phyloP scores from a whole-genome alignment of 1,139 yeast genomes.

The Pichia cactophila region DNA sequence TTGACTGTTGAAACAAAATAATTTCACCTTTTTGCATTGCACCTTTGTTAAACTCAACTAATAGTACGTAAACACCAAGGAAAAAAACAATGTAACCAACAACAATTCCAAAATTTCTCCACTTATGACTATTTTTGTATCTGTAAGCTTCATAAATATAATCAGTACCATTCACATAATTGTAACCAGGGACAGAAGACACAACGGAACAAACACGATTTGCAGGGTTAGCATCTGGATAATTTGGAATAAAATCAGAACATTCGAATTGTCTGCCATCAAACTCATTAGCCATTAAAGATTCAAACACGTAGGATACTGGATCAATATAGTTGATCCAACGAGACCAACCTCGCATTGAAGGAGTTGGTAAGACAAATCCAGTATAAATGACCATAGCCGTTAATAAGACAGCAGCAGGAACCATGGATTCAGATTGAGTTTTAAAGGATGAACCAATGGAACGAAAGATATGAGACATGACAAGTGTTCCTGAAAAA shows the following conservation, averaged over 20 bases:
- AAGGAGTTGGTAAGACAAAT: slow-evolving; percentile 48
- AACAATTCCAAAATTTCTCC: slow-evolving; percentile 32
- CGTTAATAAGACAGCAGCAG: slow-evolving; percentile 43
- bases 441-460: slow-evolving; percentile 42
- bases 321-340: slow-evolving; percentile 56
- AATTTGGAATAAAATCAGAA: slow-evolving; percentile 44
- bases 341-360: slow-evolving; percentile 60
- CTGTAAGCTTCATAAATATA: slow-evolving; percentile 25
- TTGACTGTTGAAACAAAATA: slow-evolving; percentile 25
- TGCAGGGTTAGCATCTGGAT: slow-evolving; percentile 32
- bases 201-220: slow-evolving; percentile 54
- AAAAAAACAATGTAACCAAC: slow-evolving; percentile 29
- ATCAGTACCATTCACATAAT: slow-evolving; percentile 25
- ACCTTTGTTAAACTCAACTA: slow-evolving; percentile 28
- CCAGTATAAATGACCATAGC: slow-evolving; percentile 46
- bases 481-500: slow-evolving; percentile 35
- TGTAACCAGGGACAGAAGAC: slow-evolving; percentile 39
- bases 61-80: slow-evolving; percentile 23
- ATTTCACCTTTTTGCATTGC: slow-evolving; percentile 32
- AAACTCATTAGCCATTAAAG: slow-evolving; percentile 46
- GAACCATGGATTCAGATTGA: slow-evolving; percentile 44
- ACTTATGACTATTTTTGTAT: slow-evolving; percentile 26
- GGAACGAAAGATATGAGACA: slow-evolving; percentile 40
- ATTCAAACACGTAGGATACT: slow-evolving; percentile 46
- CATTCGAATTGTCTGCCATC: slow-evolving; percentile 47